Base-by-base conservation (phyloP, 2,329 filamentous ascomycete species). In the Aspergillus ochraceus region DNA sequence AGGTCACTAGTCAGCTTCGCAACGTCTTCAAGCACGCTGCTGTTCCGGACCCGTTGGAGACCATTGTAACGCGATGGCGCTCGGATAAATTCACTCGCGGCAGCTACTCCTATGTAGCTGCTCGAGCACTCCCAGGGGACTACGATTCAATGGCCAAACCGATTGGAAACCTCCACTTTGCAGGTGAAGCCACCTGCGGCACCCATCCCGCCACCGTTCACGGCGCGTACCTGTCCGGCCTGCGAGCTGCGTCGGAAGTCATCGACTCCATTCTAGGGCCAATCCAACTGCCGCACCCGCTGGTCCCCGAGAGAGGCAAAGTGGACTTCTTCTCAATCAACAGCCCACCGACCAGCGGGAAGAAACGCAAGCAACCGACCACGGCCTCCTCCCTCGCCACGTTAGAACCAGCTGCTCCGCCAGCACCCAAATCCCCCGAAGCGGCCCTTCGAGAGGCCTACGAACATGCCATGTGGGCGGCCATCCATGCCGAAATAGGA, bases 151-250 rank as follows among this genome's bases (percentile, higher is more conserved):
- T 99, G 91, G 92, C 95, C 2, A 85, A 86, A 52, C 81, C 90
- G 1, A 82, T 97, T 32, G 93, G 92, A 32, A 96, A 96, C 64
- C 80, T 99, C 9, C 91, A 94, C 76, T 99, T 99, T 76, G 95
- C 94, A 17, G 95, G 95, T 52, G 95, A 99, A 76, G 95, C 97
- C 61, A 99, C 96, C 0, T 97, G 91, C 68, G 92, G 91, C 51
- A 97, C 92, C 0, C 93, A 99, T 72, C 95, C 96, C 12, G 95
- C 96, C 32, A 99, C 95, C 2, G 95, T 99, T 0, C 95, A 99
- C 67, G 95, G 95, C 6, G 96, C 95, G 9, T 99, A 98, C 71
- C 81, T 99, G 4, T 97, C 95, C 2, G 96, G 95, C 2, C 82
- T 99, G 6, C 88, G 95, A 53, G 95, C 90, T 3, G 95, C 95